These are phyloP conservation scores for Hyaloraphidium curvatum DNA, from an alignment of 192 early-diverging fungal species.

Conservation along the genomic window DNA sequence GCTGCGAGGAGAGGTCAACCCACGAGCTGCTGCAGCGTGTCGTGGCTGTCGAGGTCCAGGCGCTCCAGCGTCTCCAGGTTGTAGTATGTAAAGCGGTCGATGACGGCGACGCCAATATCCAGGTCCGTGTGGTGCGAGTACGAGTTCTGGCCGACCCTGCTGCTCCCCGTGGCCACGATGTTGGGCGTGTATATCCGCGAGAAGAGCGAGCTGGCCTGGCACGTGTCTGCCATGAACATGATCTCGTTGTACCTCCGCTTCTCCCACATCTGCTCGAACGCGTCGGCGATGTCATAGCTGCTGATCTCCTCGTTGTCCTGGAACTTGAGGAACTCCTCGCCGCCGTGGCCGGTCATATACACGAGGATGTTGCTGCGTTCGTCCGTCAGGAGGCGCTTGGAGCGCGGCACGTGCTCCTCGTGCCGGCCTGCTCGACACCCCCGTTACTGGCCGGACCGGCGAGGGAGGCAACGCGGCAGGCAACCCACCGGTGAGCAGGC, in stretches of 20 bases:
- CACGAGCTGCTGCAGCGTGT: constrained; percentile 54
- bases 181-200: constrained; percentile 82
- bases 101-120: constrained; percentile 91
- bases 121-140: constrained; percentile 83
- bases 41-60: constrained; percentile 57
- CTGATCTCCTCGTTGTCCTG: constrained; percentile 97
- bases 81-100: constrained; percentile 95
- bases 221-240: constrained; percentile 97
- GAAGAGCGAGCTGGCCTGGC: constrained; percentile 96
- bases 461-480: background rate
- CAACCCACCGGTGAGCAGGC: constrained; percentile 59
- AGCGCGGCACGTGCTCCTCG: constrained; percentile 66
- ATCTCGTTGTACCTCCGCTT: constrained; percentile 93
- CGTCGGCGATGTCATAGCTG: constrained; percentile 85
- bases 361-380: constrained; percentile 90
- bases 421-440: constrained; percentile 43
- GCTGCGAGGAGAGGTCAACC: background rate
- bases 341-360: constrained; percentile 98
- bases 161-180: constrained; percentile 78
- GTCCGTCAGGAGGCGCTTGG: constrained; percentile 85
- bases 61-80: constrained; percentile 82
- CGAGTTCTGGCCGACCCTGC: constrained; percentile 68
- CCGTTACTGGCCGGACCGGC: background rate
- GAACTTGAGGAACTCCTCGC: constrained; percentile 97
- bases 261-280: constrained; percentile 95